Evolutionary conservation across 2,329 filamentous ascomycete species (phyloP).

Genomic region (Drechmeria coniospora): DNA sequence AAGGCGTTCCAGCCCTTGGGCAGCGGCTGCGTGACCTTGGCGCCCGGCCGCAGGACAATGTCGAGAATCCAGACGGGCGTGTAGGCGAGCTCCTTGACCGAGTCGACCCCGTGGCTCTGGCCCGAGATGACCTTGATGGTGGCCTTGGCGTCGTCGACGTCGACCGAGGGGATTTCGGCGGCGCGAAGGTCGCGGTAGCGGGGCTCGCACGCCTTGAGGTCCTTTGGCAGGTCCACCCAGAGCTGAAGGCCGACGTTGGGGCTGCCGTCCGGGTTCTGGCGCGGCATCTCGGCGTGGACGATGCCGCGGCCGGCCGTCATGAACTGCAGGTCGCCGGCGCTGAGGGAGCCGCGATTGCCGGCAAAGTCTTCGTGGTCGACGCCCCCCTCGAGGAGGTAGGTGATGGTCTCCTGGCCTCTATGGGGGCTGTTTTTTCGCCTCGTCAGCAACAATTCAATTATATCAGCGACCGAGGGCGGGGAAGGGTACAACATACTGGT

Average conservation of each 20-base stretch:
- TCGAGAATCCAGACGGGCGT: constrained; percentile 96
- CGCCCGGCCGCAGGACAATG: constrained; percentile 64
- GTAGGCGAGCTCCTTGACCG: constrained; percentile 79
- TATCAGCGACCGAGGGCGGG: neutral
- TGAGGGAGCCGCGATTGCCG: constrained; percentile 70
- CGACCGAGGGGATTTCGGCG: constrained; percentile 62
- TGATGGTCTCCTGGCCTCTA: constrained; percentile 75
- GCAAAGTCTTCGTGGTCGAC: constrained; percentile 90
- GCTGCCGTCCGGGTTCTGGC: constrained; percentile 57
- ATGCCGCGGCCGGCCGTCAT: constrained; percentile 92
- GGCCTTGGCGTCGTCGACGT: constrained; percentile 56
- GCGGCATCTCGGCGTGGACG: constrained; percentile 91
- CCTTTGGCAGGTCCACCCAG: constrained; percentile 79
- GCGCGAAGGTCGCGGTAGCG: constrained; percentile 77
- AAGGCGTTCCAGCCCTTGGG: constrained; percentile 82
- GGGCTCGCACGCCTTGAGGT: constrained; percentile 78
- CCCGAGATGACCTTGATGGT: constrained; percentile 83
- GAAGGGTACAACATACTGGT: constrained; percentile 46
- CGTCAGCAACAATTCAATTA: neutral
- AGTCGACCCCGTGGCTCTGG: constrained; percentile 68
- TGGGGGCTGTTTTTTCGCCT: constrained; percentile 25
- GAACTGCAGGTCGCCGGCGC: constrained; percentile 84
- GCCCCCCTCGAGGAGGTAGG: constrained; percentile 72
- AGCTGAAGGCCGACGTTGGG: constrained; percentile 81
- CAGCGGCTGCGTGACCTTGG: constrained; percentile 56